phyloP scores from a whole-genome alignment of 345 rosid species.

The Gossypium stocksii region DNA sequence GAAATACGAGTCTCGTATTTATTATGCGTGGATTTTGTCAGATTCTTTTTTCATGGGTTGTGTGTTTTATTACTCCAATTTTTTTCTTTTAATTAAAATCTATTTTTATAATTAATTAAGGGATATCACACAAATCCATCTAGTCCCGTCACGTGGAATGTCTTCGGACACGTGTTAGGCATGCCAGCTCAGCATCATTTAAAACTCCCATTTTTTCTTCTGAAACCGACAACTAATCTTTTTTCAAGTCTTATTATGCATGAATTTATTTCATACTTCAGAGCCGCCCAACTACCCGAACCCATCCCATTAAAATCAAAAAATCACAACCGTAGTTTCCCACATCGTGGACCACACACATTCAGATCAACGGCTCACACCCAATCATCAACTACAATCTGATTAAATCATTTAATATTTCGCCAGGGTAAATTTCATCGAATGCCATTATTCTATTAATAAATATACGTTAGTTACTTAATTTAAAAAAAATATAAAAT shows the following conservation, averaged over 20 bases:
- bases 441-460: too few relatives aligned
- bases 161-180: not conserved
- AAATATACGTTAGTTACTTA: accelerated
- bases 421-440: too few relatives aligned
- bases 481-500: accelerated
- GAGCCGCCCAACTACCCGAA: constrained; percentile 9
- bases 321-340: constrained; percentile 7
- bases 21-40: accelerated
- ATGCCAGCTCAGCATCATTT: not conserved
- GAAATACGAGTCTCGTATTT: accelerated
- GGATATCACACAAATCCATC: not conserved
- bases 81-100: too few relatives aligned
- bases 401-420: not conserved
- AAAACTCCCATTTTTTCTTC: not conserved
- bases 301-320: constrained; percentile 6
- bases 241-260: not conserved
- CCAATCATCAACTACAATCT: not conserved
- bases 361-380: not conserved
- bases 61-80: too few relatives aligned
- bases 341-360: not conserved
- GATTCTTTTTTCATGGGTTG: too few relatives aligned
- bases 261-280: not conserved
- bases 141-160: not conserved
- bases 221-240: not conserved
- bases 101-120: not conserved